Evolutionary conservation across 2,329 filamentous ascomycete species (phyloP).

Genomic region (Neopestalotiopsis rosae): DNA sequence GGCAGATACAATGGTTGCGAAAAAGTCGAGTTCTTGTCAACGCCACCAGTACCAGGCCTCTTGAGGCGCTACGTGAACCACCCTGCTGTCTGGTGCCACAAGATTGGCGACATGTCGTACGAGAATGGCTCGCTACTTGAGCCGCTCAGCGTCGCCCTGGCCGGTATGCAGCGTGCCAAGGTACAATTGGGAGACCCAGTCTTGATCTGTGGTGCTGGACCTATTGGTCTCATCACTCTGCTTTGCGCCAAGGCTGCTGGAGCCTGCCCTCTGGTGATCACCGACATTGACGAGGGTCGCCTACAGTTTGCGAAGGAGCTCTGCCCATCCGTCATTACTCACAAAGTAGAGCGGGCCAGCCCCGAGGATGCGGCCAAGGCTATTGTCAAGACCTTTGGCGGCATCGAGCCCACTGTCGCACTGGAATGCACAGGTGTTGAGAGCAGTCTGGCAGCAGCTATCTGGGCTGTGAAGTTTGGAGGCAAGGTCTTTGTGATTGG

Average conservation of each 20-base stretch:
- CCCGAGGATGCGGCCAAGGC: constrained; percentile 74
- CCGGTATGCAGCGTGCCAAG: constrained; percentile 82
- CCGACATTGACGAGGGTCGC: constrained; percentile 88
- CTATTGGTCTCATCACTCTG: constrained; percentile 89
- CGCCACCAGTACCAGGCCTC: constrained; percentile 85
- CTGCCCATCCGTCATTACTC: constrained; percentile 78
- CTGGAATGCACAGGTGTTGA: constrained; percentile 97
- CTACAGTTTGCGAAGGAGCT: constrained; percentile 85
- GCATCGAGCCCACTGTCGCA: constrained; percentile 79
- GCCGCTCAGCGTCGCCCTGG: constrained; percentile 86
- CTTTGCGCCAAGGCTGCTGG: constrained; percentile 86
- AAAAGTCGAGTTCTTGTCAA: constrained; percentile 83
- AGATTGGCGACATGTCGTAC: constrained; percentile 89
- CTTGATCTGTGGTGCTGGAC: constrained; percentile 89
- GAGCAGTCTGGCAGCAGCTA: constrained; percentile 82
- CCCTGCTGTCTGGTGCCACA: constrained; percentile 93
- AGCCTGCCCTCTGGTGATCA: constrained; percentile 89
- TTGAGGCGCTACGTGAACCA: constrained; percentile 94
- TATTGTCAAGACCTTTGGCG: constrained; percentile 75
- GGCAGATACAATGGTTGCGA: constrained; percentile 97
- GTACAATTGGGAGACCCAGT: constrained; percentile 85
- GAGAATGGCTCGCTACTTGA: constrained; percentile 92
- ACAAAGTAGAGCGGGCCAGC: constrained; percentile 72
- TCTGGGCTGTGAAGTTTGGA: constrained; percentile 91
- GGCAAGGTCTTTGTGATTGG: constrained; percentile 97